phyloP scores from a whole-genome alignment of 2,329 filamentous ascomycete species.

The Tolypocladium tropicale region DNA sequence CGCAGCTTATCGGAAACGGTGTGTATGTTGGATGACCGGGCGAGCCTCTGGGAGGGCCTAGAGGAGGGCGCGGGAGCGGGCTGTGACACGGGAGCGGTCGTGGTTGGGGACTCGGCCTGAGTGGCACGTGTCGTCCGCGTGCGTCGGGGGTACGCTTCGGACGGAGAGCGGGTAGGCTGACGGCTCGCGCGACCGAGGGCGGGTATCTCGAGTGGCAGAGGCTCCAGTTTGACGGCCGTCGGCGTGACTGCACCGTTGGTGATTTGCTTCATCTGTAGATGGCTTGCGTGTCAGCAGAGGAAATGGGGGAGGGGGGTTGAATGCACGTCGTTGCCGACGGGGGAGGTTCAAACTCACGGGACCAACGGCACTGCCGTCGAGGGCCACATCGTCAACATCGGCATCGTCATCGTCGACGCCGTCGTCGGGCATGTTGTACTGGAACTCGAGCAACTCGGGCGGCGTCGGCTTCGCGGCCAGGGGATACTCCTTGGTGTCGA shows the following conservation, averaged over 20 bases:
- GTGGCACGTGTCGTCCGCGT: conserved; percentile 17
- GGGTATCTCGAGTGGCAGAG: conserved; percentile 13
- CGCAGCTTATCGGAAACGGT: conserved; percentile 24
- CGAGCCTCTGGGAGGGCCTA: conserved; percentile 11
- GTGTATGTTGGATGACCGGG: conserved; percentile 17
- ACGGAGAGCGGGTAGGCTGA: conserved; percentile 22
- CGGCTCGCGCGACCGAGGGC: conserved; percentile 16
- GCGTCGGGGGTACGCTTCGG: conserved; percentile 19
- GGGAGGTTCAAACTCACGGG: not conserved
- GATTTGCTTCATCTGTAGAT: conserved; percentile 11
- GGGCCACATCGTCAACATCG: conserved; percentile 6
- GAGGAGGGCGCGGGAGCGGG: not conserved
- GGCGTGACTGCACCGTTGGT: conserved; percentile 14
- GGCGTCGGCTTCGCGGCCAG: conserved; percentile 77
- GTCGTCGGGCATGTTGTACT: conserved; percentile 49
- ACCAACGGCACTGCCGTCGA: not conserved
- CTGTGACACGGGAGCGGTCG: not conserved
- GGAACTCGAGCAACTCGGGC: conserved; percentile 64
- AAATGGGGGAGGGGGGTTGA: no score
- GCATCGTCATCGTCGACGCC: conserved; percentile 8
- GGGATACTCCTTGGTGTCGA: conserved; percentile 86
- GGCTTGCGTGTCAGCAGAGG: conserved; percentile 1
- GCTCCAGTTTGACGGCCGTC: conserved; percentile 14
- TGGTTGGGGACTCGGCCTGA: conserved; percentile 18
- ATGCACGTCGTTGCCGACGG: not conserved